Evolutionary conservation across 164 flowering plant species (phyloP), one percentile per base, ranked within the genome.

Genomic region (Chloranthus sessilifolius): DNA sequence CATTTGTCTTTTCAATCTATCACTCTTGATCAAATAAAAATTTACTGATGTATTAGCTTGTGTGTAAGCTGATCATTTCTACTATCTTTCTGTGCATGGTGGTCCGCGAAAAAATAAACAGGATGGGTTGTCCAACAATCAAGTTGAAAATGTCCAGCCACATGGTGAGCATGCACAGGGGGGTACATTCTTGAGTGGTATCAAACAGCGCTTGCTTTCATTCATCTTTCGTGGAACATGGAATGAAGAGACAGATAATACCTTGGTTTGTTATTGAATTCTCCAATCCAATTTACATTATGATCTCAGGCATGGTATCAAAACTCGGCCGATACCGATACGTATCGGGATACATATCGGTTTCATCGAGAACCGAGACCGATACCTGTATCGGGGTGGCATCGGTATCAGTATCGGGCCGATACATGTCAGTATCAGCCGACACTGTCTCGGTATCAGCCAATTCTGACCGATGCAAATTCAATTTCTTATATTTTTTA

Each of bases 151-250:
- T 59, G 75, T 70, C 43, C 27, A 44, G 25, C 76, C 62, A 21
- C 64, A 53, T 58, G 50, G 42, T 30, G 77, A 60, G 55, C 62
- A 65, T 29, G 45, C 48, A 54, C 50, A 52, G 42, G 76, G 61
- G 19, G 65, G 59, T 55, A 33, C 76, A 42, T 89, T 80, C 69
- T 60, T 94, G 57, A 80, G 83, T 67, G 97, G 96, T 44, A 73
- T 94, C 56, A 94, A 94, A 63, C 99, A 94, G 58, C 88, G 97
- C 8, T 65, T 94, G 76, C 92, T 94, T 57, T 94, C 99, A 9
- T 94, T 82, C 60, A 80, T 87, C 55, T 89, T 82, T 54, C 79
- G 70, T 25, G 78, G 74, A 62, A 65, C 81, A 66, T 85, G 95
- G 90, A 77, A 72, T 72, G 95, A 83, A 67, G 92, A 89, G 75